A percentile compares a stretch with the other conserved stretches of the same genome.
Evolutionary conservation across 2,329 filamentous ascomycete genomes (phyloP).

Genomic region (Penicillium sp.): DNA sequence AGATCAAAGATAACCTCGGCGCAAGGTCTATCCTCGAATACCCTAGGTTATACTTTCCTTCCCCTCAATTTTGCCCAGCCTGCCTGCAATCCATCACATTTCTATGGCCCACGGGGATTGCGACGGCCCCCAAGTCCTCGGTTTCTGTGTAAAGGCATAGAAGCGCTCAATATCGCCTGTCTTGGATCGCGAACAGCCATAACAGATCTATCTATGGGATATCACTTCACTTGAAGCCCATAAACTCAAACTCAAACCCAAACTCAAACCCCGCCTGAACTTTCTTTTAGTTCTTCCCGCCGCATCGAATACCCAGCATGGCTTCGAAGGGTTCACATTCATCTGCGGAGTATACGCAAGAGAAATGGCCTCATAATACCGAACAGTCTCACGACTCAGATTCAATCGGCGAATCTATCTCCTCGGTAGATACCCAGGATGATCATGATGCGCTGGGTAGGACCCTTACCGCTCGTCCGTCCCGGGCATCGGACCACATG

Average conservation of each 20-base stretch:
- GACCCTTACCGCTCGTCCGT: slow-evolving; percentile 34
- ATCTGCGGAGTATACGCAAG: slow-evolving; percentile 14
- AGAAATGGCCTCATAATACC: slow-evolving; percentile 26
- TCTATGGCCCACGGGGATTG: neutral
- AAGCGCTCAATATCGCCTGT: neutral
- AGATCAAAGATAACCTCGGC: neutral
- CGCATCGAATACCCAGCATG: slow-evolving; percentile 21
- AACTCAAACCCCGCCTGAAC: neutral
- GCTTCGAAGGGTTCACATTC: slow-evolving; percentile 16
- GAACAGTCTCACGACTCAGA: slow-evolving; percentile 24
- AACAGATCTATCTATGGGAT: neutral
- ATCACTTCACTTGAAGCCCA: neutral
- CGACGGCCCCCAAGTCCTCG: neutral
- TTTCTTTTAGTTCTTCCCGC: neutral
- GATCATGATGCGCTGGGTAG: slow-evolving; percentile 33
- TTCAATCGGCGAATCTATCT: slow-evolving; percentile 33
- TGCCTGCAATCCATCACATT: neutral
- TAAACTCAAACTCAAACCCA: slow-evolving; percentile 4
- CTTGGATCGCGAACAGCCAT: neutral
- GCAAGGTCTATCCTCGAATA: neutral
- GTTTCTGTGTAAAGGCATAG: neutral
- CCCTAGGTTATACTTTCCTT: neutral
- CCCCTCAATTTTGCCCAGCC: neutral
- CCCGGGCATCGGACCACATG: slow-evolving; percentile 36
- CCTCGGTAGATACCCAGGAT: slow-evolving; percentile 32